Evolutionary conservation across 2,329 filamentous ascomycete genomes (phyloP).

Genomic region (Amesomyces nigricolor): DNA sequence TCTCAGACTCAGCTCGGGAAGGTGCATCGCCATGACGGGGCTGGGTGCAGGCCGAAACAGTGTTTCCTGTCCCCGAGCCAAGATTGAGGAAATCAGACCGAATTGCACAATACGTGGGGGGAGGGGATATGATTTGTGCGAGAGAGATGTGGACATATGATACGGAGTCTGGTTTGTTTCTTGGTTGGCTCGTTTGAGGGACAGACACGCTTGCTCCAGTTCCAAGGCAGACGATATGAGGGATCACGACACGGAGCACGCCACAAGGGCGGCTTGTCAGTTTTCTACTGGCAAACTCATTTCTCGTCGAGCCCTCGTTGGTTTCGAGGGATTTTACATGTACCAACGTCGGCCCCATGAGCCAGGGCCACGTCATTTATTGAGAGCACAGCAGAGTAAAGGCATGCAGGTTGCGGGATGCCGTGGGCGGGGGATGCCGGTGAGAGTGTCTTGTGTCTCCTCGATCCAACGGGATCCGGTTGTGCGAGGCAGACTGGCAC

Average conservation of each 20-base stretch:
- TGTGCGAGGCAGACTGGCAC: constrained; percentile 1
- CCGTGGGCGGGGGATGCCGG: background rate
- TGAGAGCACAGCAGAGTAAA: background rate
- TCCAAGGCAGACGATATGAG: too few relatives aligned
- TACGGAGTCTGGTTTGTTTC: too few relatives aligned
- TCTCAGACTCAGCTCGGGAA: too few relatives aligned
- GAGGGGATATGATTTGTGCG: too few relatives aligned
- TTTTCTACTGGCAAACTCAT: background rate
- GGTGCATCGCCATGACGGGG: too few relatives aligned
- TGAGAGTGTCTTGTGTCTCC: background rate
- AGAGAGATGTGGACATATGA: too few relatives aligned
- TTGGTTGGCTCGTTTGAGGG: background rate
- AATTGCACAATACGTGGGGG: too few relatives aligned
- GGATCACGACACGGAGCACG: background rate
- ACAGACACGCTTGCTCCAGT: background rate
- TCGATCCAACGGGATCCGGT: background rate
- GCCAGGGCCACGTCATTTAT: constrained; percentile 12
- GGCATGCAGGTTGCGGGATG: background rate
- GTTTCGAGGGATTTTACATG: background rate
- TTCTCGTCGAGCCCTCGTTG: background rate
- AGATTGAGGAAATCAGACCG: too few relatives aligned
- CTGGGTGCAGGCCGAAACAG: too few relatives aligned
- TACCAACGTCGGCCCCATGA: background rate
- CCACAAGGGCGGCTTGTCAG: background rate
- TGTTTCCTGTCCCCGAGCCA: too few relatives aligned